Evolutionary conservation across 2,329 filamentous ascomycete genomes (phyloP).

Genomic region (Hawksworthiomyces lignivorus): DNA sequence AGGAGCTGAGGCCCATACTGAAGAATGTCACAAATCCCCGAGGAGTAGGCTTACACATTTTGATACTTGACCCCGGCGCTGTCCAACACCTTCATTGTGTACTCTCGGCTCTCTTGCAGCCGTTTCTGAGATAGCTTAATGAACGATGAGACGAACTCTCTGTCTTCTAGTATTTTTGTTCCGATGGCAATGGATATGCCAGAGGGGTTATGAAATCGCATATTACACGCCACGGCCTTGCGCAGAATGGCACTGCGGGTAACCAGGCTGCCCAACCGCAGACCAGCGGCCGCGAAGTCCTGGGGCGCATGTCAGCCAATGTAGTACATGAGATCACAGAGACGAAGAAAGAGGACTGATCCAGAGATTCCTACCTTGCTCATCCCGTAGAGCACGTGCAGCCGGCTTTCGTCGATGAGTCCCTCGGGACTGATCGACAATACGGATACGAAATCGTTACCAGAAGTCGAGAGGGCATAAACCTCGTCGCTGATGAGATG

Average conservation of each 20-base stretch:
- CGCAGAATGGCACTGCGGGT: slow-evolving; percentile 26
- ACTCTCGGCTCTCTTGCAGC: slow-evolving; percentile 32
- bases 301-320: slow-evolving; percentile 12
- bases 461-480: slow-evolving; percentile 45
- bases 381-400: slow-evolving; percentile 43
- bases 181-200: slow-evolving; percentile 35
- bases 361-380: slow-evolving; percentile 17
- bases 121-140: slow-evolving; percentile 30
- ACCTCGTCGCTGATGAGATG: slow-evolving; percentile 53
- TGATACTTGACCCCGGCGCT: slow-evolving; percentile 32
- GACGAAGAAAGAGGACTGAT: not conserved
- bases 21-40: no score
- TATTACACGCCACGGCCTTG: slow-evolving; percentile 28
- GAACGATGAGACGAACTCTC: slow-evolving; percentile 36
- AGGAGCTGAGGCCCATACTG: no score
- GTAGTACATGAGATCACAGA: no score
- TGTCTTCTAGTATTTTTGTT: slow-evolving; percentile 38
- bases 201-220: slow-evolving; percentile 40
- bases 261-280: slow-evolving; percentile 43
- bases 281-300: slow-evolving; percentile 46
- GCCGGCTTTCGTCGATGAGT: slow-evolving; percentile 37
- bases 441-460: slow-evolving; percentile 39
- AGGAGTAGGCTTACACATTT: not conserved
- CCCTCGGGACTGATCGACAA: slow-evolving; percentile 35
- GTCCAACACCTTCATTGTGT: slow-evolving; percentile 29